Conservation (phyloP, 768 basidiomycete genomes). For the Auricularia cornea region DNA sequence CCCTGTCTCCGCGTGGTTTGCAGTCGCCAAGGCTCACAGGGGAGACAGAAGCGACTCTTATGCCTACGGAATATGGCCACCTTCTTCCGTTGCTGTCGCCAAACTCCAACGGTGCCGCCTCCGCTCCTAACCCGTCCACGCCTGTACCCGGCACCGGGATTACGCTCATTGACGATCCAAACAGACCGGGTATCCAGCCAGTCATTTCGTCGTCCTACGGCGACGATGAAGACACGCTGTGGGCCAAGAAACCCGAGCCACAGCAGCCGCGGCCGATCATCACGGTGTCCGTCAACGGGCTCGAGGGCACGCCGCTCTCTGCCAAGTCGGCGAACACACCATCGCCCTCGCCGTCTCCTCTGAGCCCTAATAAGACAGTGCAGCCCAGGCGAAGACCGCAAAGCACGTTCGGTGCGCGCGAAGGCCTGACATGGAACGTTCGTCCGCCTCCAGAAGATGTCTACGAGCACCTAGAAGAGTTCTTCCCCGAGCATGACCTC, state of each 20-base stretch:
- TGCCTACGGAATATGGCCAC: background rate
- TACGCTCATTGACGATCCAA: background rate
- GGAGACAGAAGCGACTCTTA: background rate
- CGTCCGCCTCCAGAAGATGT: slow-evolving; percentile 90
- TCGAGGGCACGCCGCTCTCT: slow-evolving; percentile 9
- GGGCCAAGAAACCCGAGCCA: slow-evolving; percentile 33
- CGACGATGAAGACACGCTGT: slow-evolving; percentile 34
- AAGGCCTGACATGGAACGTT: slow-evolving; percentile 75
- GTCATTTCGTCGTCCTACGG: background rate
- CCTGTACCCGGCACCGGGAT: background rate
- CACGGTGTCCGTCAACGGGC: slow-evolving; percentile 1
- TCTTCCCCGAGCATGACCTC: slow-evolving; percentile 93
- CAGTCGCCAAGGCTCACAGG: background rate
- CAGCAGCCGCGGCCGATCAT: slow-evolving; percentile 1
- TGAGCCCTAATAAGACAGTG: slow-evolving; percentile 3
- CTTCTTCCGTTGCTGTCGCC: background rate
- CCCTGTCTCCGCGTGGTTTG: background rate
- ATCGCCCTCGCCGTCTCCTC: slow-evolving; percentile 11
- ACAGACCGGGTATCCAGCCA: background rate
- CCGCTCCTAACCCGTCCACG: background rate
- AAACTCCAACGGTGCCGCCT: background rate
- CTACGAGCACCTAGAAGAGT: slow-evolving; percentile 85
- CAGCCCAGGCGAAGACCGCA: slow-evolving; percentile 12
- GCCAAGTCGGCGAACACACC: slow-evolving; percentile 15
- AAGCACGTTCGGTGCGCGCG: slow-evolving; percentile 54